Evolutionary conservation across 164 flowering plant genomes (phyloP).

Genomic region (Tetrastigma voinierianum): DNA sequence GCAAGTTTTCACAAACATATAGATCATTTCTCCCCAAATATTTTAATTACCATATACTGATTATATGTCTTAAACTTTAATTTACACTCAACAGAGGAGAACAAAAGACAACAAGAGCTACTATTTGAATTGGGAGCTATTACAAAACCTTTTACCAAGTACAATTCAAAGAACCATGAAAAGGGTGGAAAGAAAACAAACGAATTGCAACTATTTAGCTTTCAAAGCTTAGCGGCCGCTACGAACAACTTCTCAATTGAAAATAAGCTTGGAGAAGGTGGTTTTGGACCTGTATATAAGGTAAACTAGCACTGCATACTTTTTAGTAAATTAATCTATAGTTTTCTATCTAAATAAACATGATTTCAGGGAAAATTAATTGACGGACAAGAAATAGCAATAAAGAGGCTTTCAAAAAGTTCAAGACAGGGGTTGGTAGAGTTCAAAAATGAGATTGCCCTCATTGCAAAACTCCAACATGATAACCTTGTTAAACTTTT

Average conservation of each 20-base stretch:
- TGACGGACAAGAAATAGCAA: slow-evolving; percentile 30
- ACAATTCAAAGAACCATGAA: neutral
- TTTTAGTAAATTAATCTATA: neutral
- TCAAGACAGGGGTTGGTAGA: slow-evolving; percentile 34
- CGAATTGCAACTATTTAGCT: slow-evolving; percentile 14
- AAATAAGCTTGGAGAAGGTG: slow-evolving; percentile 41
- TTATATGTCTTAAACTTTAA: neutral
- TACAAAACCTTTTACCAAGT: too few relatives aligned
- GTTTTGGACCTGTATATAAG: slow-evolving; percentile 41
- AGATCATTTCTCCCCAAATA: too few relatives aligned
- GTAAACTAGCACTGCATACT: slow-evolving; percentile 3
- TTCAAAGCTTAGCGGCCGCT: slow-evolving; percentile 15
- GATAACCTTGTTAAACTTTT: slow-evolving; percentile 30
- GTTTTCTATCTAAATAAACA: neutral
- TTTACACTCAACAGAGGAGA: neutral
- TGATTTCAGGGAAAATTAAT: slow-evolving; percentile 23
- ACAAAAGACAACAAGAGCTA: neutral
- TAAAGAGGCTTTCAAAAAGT: slow-evolving; percentile 26
- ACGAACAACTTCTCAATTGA: slow-evolving; percentile 23
- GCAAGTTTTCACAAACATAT: neutral
- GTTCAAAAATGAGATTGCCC: slow-evolving; percentile 28
- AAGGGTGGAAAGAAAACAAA: neutral
- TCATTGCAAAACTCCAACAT: slow-evolving; percentile 38
- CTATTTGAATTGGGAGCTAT: slow-evolving; percentile 4
- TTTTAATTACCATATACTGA: too few relatives aligned